Base-by-base conservation (phyloP, 1,284 basidiomycete genomes). In the Bondarzewia mesenterica region DNA sequence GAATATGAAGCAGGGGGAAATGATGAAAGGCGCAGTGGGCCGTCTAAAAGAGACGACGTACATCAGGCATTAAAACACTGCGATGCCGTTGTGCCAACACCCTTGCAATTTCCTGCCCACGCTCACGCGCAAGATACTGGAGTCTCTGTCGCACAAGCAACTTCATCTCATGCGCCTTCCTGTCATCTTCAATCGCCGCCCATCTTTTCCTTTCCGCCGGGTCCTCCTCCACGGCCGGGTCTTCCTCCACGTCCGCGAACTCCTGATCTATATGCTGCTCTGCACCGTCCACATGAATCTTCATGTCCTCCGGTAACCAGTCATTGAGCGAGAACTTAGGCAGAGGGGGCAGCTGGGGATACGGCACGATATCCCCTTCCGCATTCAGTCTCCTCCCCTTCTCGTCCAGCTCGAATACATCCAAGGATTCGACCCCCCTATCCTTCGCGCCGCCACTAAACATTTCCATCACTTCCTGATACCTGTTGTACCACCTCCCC, bases 391-490 rank as follows among this genome's bases (percentile, higher is more conserved):
- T 43, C 39, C 43, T 39, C 8, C 64, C 64, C 49, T 50, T 57
- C 37, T 63, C 56, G 49, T 66, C 63, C 35, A 68, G 47, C 18
- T 58, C 60, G 41, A 60, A 63, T 39, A 63, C 58, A 50, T 59
- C 51, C 12, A 65, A 8, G 7, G 14, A 21, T 12, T 29, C 35
- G 20, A 55, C 51, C n/a, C 51, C 58, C 20, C 52, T 54, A 29
- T 55, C 52, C 47, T 58, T 48, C 4, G 65, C 69, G 49, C 68
- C 68, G 8, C 56, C 56, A 43, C 55, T 52, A 40, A 70, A 53
- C 5, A 58, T 51, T 51, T 69, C 65, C 47, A 62, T 62, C 48
- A 70, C 60, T 45, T 66, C 63, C 25, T 64, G 60, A 20, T 62
- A 54, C 46, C 62, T 65, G 37, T 47, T 38, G 42, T 63, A 65